Base-by-base conservation (phyloP, 345 rosid genomes). In the Lepidium didymum region DNA sequence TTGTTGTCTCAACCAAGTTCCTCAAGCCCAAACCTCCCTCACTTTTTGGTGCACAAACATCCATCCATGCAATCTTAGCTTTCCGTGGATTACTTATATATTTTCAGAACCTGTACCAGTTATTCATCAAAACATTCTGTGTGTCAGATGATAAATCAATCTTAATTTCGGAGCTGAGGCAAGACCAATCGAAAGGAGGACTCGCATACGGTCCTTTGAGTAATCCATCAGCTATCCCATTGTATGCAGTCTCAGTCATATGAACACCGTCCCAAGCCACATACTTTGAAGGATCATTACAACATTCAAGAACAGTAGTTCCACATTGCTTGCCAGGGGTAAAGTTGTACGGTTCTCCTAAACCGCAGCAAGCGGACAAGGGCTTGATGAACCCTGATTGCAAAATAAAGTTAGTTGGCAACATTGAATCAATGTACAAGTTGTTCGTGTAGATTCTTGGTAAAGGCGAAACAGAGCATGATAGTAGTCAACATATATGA, bases 261-360 rank as follows among this genome's bases (percentile, higher is more conserved):
- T 81, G 85, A 15, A 81, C 3, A 2, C 82, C 76, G 10, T 81
- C 87, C 85, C 89, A 84, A 31, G 52, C 73, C 21, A 79, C 70
- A 61, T 62, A 45, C 47, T 65, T 68, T 3, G 76, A 74, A 23
- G 84, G 88, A 6, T 80, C 74, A 11, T 46, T 42, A 29, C 89
- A 78, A 51, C 10, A 14, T 7, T 10, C 68, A 8, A 52, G 42
- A 3, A 25, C 34, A 14, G 37, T 69, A 16, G 10, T 38, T 10
- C 79, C 86, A 70, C 83, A 75, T 2, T 5, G 4, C 11, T 0
- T 8, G 1, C 62, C 41, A n/a, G 25, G 1, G 19, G 47, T 77
- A 37, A 14, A 81, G 41, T 82, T 76, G 77, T 84, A 80, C 0
- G 53, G 42, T 35, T 81, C 83, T 63, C 77, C 81, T 4, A 21